Evolutionary conservation across 257 asterid genomes (phyloP).

Genomic region (Petunia axillaris): DNA sequence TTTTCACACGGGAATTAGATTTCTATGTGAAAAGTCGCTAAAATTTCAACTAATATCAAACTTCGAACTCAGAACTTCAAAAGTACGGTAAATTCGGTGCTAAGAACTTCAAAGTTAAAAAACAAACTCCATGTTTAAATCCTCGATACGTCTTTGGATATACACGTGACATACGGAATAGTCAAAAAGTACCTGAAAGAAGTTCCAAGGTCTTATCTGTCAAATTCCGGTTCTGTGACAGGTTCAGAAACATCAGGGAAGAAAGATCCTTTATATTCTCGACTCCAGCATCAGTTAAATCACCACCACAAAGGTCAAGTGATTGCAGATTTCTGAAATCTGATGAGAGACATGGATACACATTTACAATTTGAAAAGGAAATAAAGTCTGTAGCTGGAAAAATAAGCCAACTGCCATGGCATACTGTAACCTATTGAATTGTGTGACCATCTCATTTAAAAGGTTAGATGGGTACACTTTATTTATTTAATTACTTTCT

Average conservation of each 20-base stretch:
- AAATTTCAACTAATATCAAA: too few relatives aligned
- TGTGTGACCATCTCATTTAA: too few relatives aligned
- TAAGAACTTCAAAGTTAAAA: background rate
- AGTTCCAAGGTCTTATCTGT: conserved; percentile 20
- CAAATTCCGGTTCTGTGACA: conserved; percentile 4
- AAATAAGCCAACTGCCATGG: too few relatives aligned
- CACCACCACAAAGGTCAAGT: conserved; percentile 26
- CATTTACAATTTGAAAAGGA: background rate
- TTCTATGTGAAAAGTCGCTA: background rate
- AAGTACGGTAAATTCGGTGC: background rate
- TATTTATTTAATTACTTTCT: too few relatives aligned
- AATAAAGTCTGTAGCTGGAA: too few relatives aligned
- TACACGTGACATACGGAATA: background rate
- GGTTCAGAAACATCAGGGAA: conserved; percentile 22
- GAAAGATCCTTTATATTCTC: conserved; percentile 20
- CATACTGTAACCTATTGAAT: too few relatives aligned
- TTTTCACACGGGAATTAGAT: background rate
- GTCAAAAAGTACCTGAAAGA: background rate
- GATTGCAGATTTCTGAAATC: conserved; percentile 25
- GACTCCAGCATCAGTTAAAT: conserved; percentile 12
- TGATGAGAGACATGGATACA: background rate
- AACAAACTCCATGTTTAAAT: background rate
- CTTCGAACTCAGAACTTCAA: background rate
- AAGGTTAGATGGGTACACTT: too few relatives aligned
- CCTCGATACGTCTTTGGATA: too few relatives aligned